Base-by-base conservation (phyloP, 1,284 basidiomycete genomes). In the Leccinum griseonigrum region DNA sequence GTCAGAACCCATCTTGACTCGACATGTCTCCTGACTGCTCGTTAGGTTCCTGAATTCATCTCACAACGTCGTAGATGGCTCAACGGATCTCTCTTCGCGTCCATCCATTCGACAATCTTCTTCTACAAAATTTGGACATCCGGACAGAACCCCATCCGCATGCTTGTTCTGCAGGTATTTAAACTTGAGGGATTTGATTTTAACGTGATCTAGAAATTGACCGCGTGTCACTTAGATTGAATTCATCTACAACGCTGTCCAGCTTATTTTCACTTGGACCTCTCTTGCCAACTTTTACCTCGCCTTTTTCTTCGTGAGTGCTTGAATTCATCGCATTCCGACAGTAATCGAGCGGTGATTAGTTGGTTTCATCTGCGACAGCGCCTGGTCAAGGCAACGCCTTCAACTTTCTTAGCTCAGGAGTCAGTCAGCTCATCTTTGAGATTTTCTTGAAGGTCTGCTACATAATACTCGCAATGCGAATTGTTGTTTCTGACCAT, bases 31-130 rank as follows among this genome's bases (percentile, higher is more conserved):
- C 60, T 64, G 34, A 64, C 32, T 11, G 3, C 58, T 54, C 2
- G 2, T 26, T 64, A 85, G 79, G 84, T 92, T 54, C 85, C 92
- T 10, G 94, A 95, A 74, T 94, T 95, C 76, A 95, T 96, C 70
- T 93, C 91, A 3, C 94, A 95, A 72, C 89, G 93, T 75, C 87
- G 92, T 66, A 85, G 94, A 67, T 96, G 94, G 94, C 75, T 96
- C 64, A 96, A 97, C 70, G 94, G 94, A 52, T 92, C 90, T 8
- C 77, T 94, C 13, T 93, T 94, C 69, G 94, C 94, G 22, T 91
- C 91, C 2, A 85, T 95, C 58, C 92, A 96, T 70, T 91, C 94
- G 1, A 91, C 93, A 1, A 81, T 91, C 16, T 92, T 90, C 77
- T 94, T 88, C 79, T 93, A 83, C 78, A 84, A 86, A 60, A 92